These are phyloP conservation scores for Bimuria novae-zelandiae DNA, from an alignment of 2,329 filamentous ascomycete genomes.

Conservation along the genomic window DNA sequence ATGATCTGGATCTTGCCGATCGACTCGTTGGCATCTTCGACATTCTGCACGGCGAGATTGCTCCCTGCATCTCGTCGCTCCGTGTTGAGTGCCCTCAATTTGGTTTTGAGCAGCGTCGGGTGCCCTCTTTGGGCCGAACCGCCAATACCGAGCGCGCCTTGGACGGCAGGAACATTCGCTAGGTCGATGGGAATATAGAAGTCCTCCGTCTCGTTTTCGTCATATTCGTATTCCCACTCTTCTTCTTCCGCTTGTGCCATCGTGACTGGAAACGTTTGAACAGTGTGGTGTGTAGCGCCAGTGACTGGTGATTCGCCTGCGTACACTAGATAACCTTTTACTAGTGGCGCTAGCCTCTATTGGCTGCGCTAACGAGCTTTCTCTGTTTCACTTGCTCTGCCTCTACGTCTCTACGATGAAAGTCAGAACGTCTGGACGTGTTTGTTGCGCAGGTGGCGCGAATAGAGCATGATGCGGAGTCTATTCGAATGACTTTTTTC, in stretches of 20 bases:
- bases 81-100: slow-evolving; percentile 34
- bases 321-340: too few species aligned
- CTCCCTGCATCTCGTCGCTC: slow-evolving; percentile 24
- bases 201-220: slow-evolving; percentile 59
- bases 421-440: too few species aligned
- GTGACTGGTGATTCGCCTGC: too few species aligned
- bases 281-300: too few species aligned
- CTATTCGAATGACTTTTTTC: too few species aligned
- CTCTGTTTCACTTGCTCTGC: too few species aligned
- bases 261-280: too few species aligned
- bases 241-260: slow-evolving; percentile 39
- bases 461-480: too few species aligned
- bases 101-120: slow-evolving; percentile 33
- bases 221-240: slow-evolving; percentile 68
- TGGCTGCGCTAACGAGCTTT: too few species aligned
- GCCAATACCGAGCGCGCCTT: slow-evolving; percentile 11
- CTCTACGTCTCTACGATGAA: too few species aligned
- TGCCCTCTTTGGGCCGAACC: slow-evolving; percentile 25
- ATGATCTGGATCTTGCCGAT: slow-evolving; percentile 71
- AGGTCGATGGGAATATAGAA: slow-evolving; percentile 66
- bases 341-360: too few species aligned
- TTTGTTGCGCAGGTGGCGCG: too few species aligned
- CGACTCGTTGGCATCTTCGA: slow-evolving; percentile 16
- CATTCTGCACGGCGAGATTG: slow-evolving; percentile 15
- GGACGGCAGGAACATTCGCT: slow-evolving; percentile 44